Percentiles rank a stretch among this genome's conserved stretches.
phyloP scores from a whole-genome alignment of 148 eudicot species.

The Pharnaceum exiguum region DNA sequence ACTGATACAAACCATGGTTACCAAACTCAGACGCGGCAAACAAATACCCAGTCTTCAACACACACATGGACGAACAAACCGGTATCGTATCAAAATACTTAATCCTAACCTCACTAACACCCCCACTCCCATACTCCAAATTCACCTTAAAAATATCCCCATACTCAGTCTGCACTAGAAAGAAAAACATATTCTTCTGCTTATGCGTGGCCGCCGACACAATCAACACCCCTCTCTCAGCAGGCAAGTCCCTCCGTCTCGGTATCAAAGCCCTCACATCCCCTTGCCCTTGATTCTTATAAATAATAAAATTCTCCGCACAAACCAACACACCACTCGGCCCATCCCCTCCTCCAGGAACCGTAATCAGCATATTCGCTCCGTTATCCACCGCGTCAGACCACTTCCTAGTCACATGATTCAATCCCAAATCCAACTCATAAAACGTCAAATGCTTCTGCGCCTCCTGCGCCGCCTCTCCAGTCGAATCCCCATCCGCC shows the following conservation, averaged over 20 bases:
- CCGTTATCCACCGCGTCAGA: slow-evolving; percentile 93
- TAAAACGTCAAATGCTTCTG: slow-evolving; percentile 90
- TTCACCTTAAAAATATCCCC: slow-evolving; percentile 95
- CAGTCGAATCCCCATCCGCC: slow-evolving; percentile 94
- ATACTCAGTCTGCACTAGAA: slow-evolving; percentile 83
- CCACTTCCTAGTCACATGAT: slow-evolving; percentile 99
- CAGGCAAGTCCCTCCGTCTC: slow-evolving; percentile 82
- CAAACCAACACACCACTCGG: slow-evolving; percentile 98
- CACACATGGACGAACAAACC: slow-evolving; percentile 75
- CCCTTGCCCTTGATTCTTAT: slow-evolving; percentile 90
- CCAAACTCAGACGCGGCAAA: slow-evolving; percentile 99
- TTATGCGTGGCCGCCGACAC: slow-evolving; percentile 89
- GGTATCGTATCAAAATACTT: slow-evolving; percentile 97
- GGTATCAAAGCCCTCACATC: slow-evolving; percentile 94
- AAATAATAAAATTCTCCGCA: slow-evolving; percentile 94
- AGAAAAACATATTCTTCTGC: slow-evolving; percentile 92
- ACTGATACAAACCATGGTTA: slow-evolving; percentile 92
- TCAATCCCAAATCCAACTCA: slow-evolving; percentile 92
- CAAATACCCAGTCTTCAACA: slow-evolving; percentile 79
- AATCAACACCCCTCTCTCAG: slow-evolving; percentile 81
- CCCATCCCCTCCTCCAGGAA: slow-evolving; percentile 97
- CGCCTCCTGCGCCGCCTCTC: slow-evolving; percentile 75
- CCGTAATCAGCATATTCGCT: slow-evolving; percentile 92
- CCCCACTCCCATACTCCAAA: slow-evolving; percentile 66
- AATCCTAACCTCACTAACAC: slow-evolving; percentile 73